Evolutionary conservation across 768 basidiomycete species (phyloP).

Genomic region (Hygrocybe punicea): DNA sequence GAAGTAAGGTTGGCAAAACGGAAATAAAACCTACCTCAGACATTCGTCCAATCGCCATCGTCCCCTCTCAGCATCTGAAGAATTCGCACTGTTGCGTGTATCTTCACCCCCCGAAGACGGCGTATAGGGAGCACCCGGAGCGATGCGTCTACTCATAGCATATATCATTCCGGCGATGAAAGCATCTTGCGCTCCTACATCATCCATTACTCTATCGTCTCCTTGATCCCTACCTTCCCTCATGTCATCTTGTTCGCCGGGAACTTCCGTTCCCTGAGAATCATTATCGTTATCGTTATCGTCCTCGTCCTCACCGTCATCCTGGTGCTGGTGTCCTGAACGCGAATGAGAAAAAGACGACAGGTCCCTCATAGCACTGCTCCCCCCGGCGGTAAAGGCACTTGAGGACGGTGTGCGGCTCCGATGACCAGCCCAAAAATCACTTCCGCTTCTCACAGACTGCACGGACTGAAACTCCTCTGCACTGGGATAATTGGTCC

Average conservation of each 20-base stretch:
- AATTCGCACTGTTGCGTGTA: conserved; percentile 12
- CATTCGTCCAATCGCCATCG: conserved; percentile 83
- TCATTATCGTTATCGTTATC: conserved; percentile 52
- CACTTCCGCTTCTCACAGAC: conserved; percentile 66
- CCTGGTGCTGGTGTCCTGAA: conserved; percentile 7
- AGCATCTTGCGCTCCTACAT: conserved; percentile 75
- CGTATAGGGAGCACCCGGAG: conserved; percentile 76
- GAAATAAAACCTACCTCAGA: conserved; percentile 49
- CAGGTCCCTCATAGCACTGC: conserved; percentile 19
- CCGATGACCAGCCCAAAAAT: conserved; percentile 67
- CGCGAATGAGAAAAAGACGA: conserved; percentile 2
- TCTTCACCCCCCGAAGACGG: conserved; percentile 48
- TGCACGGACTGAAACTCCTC: conserved; percentile 45
- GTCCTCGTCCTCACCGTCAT: conserved; percentile 32
- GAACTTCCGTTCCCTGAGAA: conserved; percentile 58
- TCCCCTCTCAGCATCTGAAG: conserved; percentile 43
- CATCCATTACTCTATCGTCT: conserved; percentile 54
- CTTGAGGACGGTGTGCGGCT: conserved; percentile 55
- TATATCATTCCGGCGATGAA: conserved; percentile 89
- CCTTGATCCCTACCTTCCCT: conserved; percentile 24
- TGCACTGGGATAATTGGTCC: conserved; percentile 18
- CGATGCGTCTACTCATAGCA: conserved; percentile 64
- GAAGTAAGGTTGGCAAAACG: no score
- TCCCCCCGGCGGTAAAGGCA: conserved; percentile 42
- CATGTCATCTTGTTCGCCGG: conserved; percentile 34